Base-by-base conservation (phyloP, 1,284 basidiomycete genomes). In the Golubevia sp. region DNA sequence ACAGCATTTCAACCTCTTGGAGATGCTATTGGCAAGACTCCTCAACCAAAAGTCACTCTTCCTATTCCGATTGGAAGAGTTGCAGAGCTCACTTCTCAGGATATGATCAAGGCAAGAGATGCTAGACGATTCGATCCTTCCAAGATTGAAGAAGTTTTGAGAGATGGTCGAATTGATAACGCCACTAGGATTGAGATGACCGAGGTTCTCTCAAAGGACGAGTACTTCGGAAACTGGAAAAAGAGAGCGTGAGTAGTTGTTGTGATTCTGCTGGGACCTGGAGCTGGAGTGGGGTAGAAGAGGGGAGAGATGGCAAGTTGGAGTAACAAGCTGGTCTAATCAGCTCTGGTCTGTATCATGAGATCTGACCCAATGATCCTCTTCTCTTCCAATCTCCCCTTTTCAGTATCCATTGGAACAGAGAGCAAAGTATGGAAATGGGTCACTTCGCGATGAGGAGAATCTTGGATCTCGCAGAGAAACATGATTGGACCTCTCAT, bases 171-270 rank as follows among this genome's bases (percentile, higher is more conserved):
- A 2, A 73, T 79, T 58, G 75, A 77, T 61, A 77, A 77, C 62
- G 67, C 60, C 1, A 62, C 72, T 15, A 68, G 76, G 48, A 64
- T 63, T 18, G 59, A 66, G 24, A 70, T 79, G 55, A 71, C 77
- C 64, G 61, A 54, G 20, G 62, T 58, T 6, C 63, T 79, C 15
- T 59, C 70, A 56, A 62, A 63, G 21, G 76, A 79, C 30, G 67
- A 68, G 30, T 64, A 75, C 52, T 79, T 79, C 62, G 71, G 66
- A 49, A 71, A 72, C 60, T 75, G 73, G 68, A 79, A 79, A 69
- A 77, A 77, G 65, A 62, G 73, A 8, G 71, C 76, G 67, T 65
- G 62, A 21, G 59, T 61, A 24, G 7, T 18, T 49, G 8, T n/a
- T n/a, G n/a, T n/a, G 18, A 26, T 3, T 18, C 18, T 5, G 57